Percentiles rank a stretch among this genome's conserved stretches.
These are phyloP conservation scores for Trifolium repens DNA, from an alignment of 306 rosid genomes.

Conservation along the genomic window DNA sequence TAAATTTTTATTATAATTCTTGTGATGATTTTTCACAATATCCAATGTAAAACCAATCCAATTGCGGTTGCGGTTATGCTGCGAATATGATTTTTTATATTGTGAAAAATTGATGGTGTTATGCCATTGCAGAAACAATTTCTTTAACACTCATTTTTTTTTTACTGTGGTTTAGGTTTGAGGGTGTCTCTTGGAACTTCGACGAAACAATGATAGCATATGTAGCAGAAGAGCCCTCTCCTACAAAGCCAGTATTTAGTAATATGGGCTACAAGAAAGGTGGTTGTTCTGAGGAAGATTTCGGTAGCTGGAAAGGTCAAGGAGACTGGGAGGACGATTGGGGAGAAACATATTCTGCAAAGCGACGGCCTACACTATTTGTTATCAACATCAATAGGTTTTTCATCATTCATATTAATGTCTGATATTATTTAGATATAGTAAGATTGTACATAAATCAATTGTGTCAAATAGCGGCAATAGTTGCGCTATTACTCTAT, in stretches of 20 bases:
- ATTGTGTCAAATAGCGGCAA: neutral
- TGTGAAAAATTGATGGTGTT: too few species aligned
- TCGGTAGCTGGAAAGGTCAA: slow-evolving; percentile 76
- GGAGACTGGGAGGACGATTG: slow-evolving; percentile 86
- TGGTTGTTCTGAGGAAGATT: slow-evolving; percentile 55
- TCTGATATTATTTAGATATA: slow-evolving; percentile 23
- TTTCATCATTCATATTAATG: slow-evolving; percentile 24
- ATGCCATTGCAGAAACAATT: too few species aligned
- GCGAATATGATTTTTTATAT: too few species aligned
- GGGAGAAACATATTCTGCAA: slow-evolving; percentile 91
- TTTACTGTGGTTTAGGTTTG: slow-evolving; percentile 62
- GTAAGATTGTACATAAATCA: slow-evolving; percentile 4
- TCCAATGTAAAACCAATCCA: slow-evolving; percentile 6
- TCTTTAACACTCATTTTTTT: neutral
- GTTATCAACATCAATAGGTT: slow-evolving; percentile 67
- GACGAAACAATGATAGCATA: slow-evolving; percentile 75
- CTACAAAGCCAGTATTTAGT: slow-evolving; percentile 69
- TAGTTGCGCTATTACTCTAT: neutral
- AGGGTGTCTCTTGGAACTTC: slow-evolving; percentile 84
- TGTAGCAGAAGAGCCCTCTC: slow-evolving; percentile 81
- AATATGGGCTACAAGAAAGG: slow-evolving; percentile 57
- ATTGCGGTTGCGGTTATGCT: too few species aligned
- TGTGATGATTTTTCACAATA: slow-evolving; percentile 7
- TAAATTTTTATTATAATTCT: slow-evolving; percentile 7
- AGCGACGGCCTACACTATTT: slow-evolving; percentile 79